phyloP scores from a whole-genome alignment of 2,329 filamentous ascomycete genomes.

The Chalaropsis ovoidea region DNA sequence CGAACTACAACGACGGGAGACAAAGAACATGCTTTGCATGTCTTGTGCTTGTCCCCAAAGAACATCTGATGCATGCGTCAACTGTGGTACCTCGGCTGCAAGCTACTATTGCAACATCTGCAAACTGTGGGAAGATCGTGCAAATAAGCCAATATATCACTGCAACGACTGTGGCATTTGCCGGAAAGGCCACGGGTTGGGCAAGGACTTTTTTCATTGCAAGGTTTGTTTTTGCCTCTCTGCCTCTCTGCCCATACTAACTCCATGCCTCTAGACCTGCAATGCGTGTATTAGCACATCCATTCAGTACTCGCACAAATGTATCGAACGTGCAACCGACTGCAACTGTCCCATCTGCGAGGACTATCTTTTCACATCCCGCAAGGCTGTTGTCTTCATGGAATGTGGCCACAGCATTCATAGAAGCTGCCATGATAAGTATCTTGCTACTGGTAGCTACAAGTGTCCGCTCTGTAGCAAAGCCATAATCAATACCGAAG shows the following conservation, averaged over 20 bases:
- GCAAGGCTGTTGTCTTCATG: constrained; percentile 83
- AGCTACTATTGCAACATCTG: constrained; percentile 91
- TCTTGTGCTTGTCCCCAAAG: constrained; percentile 76
- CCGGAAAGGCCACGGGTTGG: constrained; percentile 76
- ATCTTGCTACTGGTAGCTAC: constrained; percentile 73
- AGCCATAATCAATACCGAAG: constrained; percentile 94
- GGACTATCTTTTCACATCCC: constrained; percentile 91
- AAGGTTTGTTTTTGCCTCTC: constrained; percentile 51
- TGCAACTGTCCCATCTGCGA: constrained; percentile 95
- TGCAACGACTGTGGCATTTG: constrained; percentile 95
- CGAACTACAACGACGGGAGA: constrained; percentile 66
- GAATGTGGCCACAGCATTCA: constrained; percentile 94
- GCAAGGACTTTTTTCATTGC: constrained; percentile 97
- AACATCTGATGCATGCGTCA: constrained; percentile 64
- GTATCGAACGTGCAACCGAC: constrained; percentile 87
- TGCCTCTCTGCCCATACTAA: constrained; percentile 24
- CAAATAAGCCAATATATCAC: constrained; percentile 86
- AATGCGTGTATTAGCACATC: constrained; percentile 89
- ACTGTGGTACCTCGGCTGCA: constrained; percentile 67
- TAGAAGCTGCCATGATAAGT: constrained; percentile 73
- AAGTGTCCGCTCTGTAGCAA: constrained; percentile 96
- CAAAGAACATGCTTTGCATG: constrained; percentile 97
- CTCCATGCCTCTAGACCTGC: constrained; percentile 52
- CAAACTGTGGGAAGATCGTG: constrained; percentile 94
- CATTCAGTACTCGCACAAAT: constrained; percentile 75